Base-by-base conservation (phyloP, 129 eudicot genomes). In the Kitagawia praeruptora region DNA sequence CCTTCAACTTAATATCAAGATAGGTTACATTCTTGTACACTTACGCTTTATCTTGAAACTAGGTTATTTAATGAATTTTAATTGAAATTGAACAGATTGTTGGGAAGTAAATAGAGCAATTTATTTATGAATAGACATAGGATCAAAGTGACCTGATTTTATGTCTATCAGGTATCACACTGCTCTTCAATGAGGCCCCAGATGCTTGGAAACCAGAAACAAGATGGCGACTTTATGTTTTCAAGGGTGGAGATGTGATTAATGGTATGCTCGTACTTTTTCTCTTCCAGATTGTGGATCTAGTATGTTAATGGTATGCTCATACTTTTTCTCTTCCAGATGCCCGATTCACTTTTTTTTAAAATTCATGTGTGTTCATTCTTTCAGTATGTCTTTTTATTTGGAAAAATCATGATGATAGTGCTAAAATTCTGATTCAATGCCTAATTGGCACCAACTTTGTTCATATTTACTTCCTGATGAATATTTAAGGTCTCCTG, bases 181-280 rank as follows among this genome's bases (percentile, higher is more conserved):
- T 95, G 81, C 85, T 90, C 78, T 95, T 92, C 83, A 95, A 85
- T 58, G 99, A 92, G 90, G 96, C 97, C 41, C 96, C 97, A 5
- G 99, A 95, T 82, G 94, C 99, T 85, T 89, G 95, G 51, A 95
- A 92, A 85, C 99, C 99, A 72, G 89, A 89, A 64, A 76, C 83
- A 82, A 92, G 99, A 82, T 95, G 99, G 97, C 88, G 99, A 77
- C 83, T 95, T 70, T 95, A 95, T 84, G 97, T 95, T 58, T 92
- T 95, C 69, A 95, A 95, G 87, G 95, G 89, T 69, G 99, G 99
- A 67, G 99, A 95, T 81, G 91, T 83, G 83, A 89, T 95, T 78
- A 92, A 90, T 82, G 99, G 99, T 95, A 87, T 21, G 81, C 42
- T 47, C 10, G 14, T 31, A 31, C 73, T 67, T 28, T 13, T 5